Percentiles rank a stretch among this genome's conserved stretches.
phyloP scores from a whole-genome alignment of 1,284 basidiomycete species.

The Austroboletus novae-zelandiae region DNA sequence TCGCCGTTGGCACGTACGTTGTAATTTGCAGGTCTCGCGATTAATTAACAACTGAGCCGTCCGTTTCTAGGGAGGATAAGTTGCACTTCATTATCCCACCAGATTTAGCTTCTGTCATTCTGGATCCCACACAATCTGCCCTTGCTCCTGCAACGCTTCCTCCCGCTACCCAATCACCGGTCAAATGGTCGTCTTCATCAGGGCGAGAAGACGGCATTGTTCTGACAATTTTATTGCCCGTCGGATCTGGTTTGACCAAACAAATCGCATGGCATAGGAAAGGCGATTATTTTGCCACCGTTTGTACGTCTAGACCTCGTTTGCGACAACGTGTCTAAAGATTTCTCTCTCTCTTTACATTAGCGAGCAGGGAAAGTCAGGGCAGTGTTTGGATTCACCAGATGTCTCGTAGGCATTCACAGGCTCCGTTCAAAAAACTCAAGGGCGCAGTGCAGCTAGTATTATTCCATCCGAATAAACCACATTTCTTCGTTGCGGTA shows the following conservation, averaged over 20 bases:
- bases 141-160: slow-evolving; percentile 66
- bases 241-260: slow-evolving; percentile 74
- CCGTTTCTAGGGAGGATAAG: slow-evolving; percentile 63
- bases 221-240: slow-evolving; percentile 58
- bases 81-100: slow-evolving; percentile 85
- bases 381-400: slow-evolving; percentile 93
- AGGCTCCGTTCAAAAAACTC: slow-evolving; percentile 95
- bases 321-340: slow-evolving; percentile 10
- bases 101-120: slow-evolving; percentile 58
- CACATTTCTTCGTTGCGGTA: slow-evolving; percentile 96
- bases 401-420: slow-evolving; percentile 88
- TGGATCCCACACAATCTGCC: slow-evolving; percentile 61
- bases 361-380: slow-evolving; percentile 63
- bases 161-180: slow-evolving; percentile 56
- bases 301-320: slow-evolving; percentile 54
- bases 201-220: slow-evolving; percentile 51
- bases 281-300: slow-evolving; percentile 95
- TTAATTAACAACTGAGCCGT: slow-evolving; percentile 12
- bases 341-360: slow-evolving; percentile 6
- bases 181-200: slow-evolving; percentile 63
- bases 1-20: slow-evolving; percentile 80
- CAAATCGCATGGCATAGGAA: slow-evolving; percentile 92
- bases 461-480: slow-evolving; percentile 92
- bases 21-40: slow-evolving; percentile 4
- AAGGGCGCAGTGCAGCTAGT: slow-evolving; percentile 90